Conservation (phyloP, 2,329 filamentous ascomycete genomes). For the Ophiobolus disseminans region DNA sequence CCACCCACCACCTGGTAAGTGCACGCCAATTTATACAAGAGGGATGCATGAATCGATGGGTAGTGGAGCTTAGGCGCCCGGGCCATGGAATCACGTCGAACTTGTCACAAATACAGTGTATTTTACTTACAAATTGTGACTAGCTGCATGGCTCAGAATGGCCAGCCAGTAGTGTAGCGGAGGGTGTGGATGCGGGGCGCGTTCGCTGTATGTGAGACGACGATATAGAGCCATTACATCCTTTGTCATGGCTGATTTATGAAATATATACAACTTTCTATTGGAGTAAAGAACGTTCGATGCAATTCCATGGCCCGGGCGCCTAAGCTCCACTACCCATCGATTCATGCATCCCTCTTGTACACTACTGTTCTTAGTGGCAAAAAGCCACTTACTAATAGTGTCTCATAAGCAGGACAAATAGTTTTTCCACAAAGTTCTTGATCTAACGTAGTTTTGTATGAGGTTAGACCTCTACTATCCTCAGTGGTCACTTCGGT, state of each 20-base stretch:
- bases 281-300: slow-evolving; percentile 1
- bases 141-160: too few relatives aligned
- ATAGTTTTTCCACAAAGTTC: background rate
- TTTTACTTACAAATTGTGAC: too few relatives aligned
- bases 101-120: too few relatives aligned
- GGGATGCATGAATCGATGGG: background rate
- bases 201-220: background rate
- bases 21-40: background rate
- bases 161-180: too few relatives aligned
- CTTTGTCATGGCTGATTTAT: too few relatives aligned
- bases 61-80: background rate
- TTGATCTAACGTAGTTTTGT: background rate
- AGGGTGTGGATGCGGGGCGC: too few relatives aligned
- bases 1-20: background rate
- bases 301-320: background rate
- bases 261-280: slow-evolving; percentile 1
- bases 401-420: background rate
- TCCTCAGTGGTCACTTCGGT: too few relatives aligned
- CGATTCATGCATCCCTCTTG: background rate
- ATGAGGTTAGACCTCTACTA: too few relatives aligned
- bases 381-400: background rate
- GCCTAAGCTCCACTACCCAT: background rate
- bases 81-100: background rate
- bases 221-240: background rate
- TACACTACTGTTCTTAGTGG: background rate